Base-by-base conservation (phyloP, 1,284 basidiomycete species). In the Trametes hirsuta region DNA sequence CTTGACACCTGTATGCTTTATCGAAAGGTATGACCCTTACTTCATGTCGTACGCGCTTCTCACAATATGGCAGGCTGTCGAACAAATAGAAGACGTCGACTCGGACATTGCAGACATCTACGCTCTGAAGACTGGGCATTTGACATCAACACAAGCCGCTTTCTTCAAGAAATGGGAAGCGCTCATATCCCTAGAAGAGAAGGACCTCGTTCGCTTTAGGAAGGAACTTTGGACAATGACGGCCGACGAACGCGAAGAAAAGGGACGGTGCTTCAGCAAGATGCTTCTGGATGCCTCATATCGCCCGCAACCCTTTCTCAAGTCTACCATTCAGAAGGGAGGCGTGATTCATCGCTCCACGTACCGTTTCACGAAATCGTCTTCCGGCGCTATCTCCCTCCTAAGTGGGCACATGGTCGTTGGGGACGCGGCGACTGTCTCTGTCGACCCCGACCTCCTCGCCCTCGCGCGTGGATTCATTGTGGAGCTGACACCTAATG, bases 151-250 rank as follows among this genome's bases (percentile, higher is more conserved):
- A 0, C 94, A 97, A 61, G 74, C 80, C 0, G 81, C 79, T 1
- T 99, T 99, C 75, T 99, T 97, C 80, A 85, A 85, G 67, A 83
- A 87, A 63, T 99, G 97, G 97, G 96, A 99, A 71, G 79, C 81
- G 0, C 81, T 98, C 10, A 82, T 99, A 55, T 83, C 91, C 1
- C 76, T 96, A 18, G 97, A 99, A 72, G 97, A 99, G 71, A 87
- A 89, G 59, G 95, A 97, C 66, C 80, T 92, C 10, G 76, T 88
- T 11, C 84, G 90, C 14, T 93, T 94, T 75, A 86, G 89, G 66
- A 92, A 92, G 63, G 96, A 99, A 70, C 81, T 99, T 8, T 99
- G 97, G 97, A 97, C 93, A 0, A 86, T 97, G 83, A 83, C 85
- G 6, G 93, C 94, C 0, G 76, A 75, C 3, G 88, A 94, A 66